Base-by-base conservation (phyloP, 257 asterid genomes). In the Asclepias syriaca region DNA sequence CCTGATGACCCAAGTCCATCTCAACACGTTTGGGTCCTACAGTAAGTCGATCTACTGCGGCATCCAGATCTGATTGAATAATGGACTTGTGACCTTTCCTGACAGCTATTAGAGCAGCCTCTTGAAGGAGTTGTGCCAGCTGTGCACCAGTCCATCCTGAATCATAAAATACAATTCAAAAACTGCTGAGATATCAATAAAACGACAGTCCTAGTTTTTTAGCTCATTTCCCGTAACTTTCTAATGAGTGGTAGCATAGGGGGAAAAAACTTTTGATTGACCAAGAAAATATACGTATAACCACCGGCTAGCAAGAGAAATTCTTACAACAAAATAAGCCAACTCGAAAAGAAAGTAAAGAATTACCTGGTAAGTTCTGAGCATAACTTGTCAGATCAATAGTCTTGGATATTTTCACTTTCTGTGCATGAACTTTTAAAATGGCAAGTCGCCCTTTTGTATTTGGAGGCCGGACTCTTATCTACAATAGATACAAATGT, bases 81-180 rank as follows among this genome's bases (percentile, higher is more conserved):
- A 95, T 90, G 57, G 94, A 87, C 71, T 83, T 45, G 64, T 92
- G 99, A 49, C 92, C 84, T 82, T 81, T 95, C 82, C 99, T 86
- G 56, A 95, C 99, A 50, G 99, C 99, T 72, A 95, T 97, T 69
- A 95, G 94, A 81, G 99, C 98, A 37, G 98, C 97, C 85, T 95
- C 99, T 76, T 92, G 99, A 80, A 95, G 97, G 71, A 95, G 97
- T 68, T 90, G 98, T 39, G 99, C 99, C 82, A 95, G 80, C 87
- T 83, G 88, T 74, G 99, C 99, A 72, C 99, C 99, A 46, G 96
- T 67, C 99, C 99, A 95, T 73, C 99, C 99, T 91, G 92, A 57
- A 61, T 29, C 73, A 45, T 16, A 74, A 34, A 40, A 64, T 16
- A 48, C 39, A 48, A 68, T 11, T 27, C 9, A 37, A 32, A 34